These are phyloP conservation scores for Russula emetica DNA, from an alignment of 768 basidiomycete species.

Conservation along the genomic window DNA sequence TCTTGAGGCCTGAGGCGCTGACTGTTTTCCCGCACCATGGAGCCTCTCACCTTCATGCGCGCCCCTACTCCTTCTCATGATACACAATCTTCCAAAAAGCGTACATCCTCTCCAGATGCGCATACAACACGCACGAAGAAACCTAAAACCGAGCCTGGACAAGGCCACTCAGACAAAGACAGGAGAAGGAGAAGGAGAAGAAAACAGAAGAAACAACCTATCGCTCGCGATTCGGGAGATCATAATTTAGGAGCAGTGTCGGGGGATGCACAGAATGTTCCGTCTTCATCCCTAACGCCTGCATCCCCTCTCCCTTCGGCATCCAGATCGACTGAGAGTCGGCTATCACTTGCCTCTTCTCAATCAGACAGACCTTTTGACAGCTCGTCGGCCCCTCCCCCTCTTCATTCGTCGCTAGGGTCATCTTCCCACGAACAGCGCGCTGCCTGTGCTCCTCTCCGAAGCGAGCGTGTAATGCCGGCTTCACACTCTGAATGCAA, in stretches of 20 bases:
- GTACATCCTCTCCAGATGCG: slow-evolving; percentile 3
- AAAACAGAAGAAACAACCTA: slow-evolving; percentile 32
- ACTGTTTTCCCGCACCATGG: not conserved
- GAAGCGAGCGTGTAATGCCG: not conserved
- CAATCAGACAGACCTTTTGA: not conserved
- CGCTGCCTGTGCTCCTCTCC: not conserved
- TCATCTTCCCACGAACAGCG: not conserved
- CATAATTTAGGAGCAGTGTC: not conserved
- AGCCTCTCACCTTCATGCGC: not conserved
- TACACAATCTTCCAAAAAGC: slow-evolving; percentile 8
- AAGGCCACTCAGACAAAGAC: slow-evolving; percentile 24
- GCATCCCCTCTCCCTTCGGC: not conserved
- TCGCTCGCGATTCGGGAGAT: slow-evolving; percentile 20
- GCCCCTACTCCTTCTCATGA: not conserved
- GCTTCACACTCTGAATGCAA: not conserved
- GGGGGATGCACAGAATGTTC: not conserved
- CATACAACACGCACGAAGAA: slow-evolving; percentile 2
- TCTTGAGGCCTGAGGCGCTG: too few species aligned
- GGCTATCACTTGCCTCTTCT: not conserved
- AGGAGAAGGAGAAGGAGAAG: slow-evolving; percentile 32
- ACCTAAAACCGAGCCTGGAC: not conserved
- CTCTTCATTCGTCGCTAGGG: not conserved
- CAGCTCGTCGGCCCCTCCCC: not conserved
- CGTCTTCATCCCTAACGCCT: not conserved
- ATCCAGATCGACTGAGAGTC: not conserved